These are phyloP conservation scores for Penicillium sp. DNA, from an alignment of 2,329 filamentous ascomycete genomes.

Conservation along the genomic window DNA sequence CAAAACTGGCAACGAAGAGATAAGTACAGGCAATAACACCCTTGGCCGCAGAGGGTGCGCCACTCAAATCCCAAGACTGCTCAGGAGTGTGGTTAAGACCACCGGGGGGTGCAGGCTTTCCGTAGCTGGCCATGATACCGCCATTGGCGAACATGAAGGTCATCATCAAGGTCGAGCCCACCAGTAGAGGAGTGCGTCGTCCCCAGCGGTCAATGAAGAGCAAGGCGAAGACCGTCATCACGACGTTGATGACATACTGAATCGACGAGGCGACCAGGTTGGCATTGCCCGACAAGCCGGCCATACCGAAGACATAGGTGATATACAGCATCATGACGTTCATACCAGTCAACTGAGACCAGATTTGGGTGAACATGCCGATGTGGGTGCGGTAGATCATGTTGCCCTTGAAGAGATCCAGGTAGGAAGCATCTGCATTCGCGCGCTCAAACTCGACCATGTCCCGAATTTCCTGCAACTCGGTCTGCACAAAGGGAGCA, in stretches of 20 bases:
- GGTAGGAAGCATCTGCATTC: slow-evolving; percentile 71
- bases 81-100: slow-evolving; percentile 42
- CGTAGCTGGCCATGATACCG: slow-evolving; percentile 49
- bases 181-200: slow-evolving; percentile 69
- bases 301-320: slow-evolving; percentile 70
- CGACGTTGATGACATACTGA: slow-evolving; percentile 79
- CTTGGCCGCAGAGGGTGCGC: slow-evolving; percentile 61
- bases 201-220: slow-evolving; percentile 78
- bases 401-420: slow-evolving; percentile 72
- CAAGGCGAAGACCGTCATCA: slow-evolving; percentile 79
- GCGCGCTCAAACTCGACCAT: slow-evolving; percentile 74
- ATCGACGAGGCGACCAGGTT: slow-evolving; percentile 72
- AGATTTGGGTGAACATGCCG: slow-evolving; percentile 75
- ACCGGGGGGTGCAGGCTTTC: slow-evolving; percentile 49
- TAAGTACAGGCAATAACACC: slow-evolving; percentile 75
- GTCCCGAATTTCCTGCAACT: slow-evolving; percentile 75
- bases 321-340: slow-evolving; percentile 78
- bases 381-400: slow-evolving; percentile 77
- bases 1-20: slow-evolving; percentile 73
- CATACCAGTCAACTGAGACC: slow-evolving; percentile 78
- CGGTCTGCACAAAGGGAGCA: slow-evolving; percentile 69
- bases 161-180: slow-evolving; percentile 69
- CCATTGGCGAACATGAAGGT: slow-evolving; percentile 51
- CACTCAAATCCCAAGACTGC: slow-evolving; percentile 47
- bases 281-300: slow-evolving; percentile 64